Evolutionary conservation across 2,329 filamentous ascomycete genomes (phyloP).

Genomic region (Zymoseptoria pseudotritici): DNA sequence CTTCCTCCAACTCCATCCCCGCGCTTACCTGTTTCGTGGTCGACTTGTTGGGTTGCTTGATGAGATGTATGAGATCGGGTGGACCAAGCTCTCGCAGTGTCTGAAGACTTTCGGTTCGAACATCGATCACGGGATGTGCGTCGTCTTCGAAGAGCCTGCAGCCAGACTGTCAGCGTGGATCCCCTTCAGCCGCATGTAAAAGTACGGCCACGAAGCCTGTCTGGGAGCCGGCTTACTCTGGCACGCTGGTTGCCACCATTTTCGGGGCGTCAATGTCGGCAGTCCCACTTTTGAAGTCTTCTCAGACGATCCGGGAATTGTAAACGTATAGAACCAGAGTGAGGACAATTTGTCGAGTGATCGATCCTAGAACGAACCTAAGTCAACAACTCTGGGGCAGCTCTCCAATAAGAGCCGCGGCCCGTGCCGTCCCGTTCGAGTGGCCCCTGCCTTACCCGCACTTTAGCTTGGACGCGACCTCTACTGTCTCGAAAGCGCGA

Average conservation of each 20-base stretch:
- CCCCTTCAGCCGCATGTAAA: neutral
- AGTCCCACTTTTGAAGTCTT: neutral
- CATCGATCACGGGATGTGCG: conserved; percentile 82
- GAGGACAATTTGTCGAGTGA: neutral
- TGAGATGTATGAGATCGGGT: conserved; percentile 88
- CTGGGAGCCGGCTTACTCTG: conserved; percentile 22
- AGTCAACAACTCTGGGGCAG: neutral
- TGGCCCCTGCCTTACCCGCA: neutral
- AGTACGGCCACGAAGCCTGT: neutral
- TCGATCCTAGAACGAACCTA: neutral
- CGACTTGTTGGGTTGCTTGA: conserved; percentile 62
- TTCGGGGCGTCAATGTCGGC: neutral
- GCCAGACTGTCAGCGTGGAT: conserved; percentile 15
- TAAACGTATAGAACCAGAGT: neutral
- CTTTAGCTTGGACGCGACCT: neutral
- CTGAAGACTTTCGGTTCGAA: conserved; percentile 80
- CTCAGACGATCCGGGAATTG: neutral
- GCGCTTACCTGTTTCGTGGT: conserved; percentile 47
- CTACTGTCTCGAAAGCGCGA: neutral
- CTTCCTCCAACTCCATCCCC: neutral
- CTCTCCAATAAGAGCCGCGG: neutral
- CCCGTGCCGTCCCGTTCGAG: neutral
- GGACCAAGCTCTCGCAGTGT: conserved; percentile 87
- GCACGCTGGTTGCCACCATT: conserved; percentile 26
- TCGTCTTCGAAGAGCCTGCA: conserved; percentile 87